phyloP scores from a whole-genome alignment of 768 basidiomycete species.

The Tulasnella sp. region DNA sequence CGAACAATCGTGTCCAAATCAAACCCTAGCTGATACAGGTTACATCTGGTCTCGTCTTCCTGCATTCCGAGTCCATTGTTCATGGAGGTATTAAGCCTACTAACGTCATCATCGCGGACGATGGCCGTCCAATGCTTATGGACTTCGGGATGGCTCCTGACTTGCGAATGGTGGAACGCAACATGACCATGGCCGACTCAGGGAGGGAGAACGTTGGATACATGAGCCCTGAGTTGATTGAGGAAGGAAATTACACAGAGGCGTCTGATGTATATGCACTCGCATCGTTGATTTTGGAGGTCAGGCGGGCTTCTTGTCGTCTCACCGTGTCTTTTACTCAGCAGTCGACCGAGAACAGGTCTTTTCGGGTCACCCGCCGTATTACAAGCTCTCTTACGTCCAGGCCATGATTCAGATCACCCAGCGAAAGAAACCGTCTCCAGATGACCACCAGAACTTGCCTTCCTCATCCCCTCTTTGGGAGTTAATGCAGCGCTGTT shows the following conservation, averaged over 20 bases:
- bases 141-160: not conserved
- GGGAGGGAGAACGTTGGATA: not conserved
- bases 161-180: not conserved
- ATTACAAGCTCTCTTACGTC: not conserved
- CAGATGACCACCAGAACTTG: not conserved
- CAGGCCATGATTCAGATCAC: not conserved
- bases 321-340: not conserved
- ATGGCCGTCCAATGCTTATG: not conserved
- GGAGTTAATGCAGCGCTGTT: not conserved
- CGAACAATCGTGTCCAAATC: not conserved
- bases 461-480: not conserved
- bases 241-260: not conserved
- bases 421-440: not conserved
- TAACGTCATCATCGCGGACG: not conserved
- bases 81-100: constrained; percentile 33
- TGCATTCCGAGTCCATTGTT: constrained; percentile 35
- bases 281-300: not conserved
- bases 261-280: not conserved
- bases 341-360: not conserved
- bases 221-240: not conserved
- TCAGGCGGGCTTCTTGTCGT: not conserved
- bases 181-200: not conserved
- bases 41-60: constrained; percentile 34
- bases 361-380: not conserved
- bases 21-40: constrained; percentile 30